A percentile compares a stretch with the other conserved stretches of the same genome.
Evolutionary conservation across 2,329 filamentous ascomycete genomes (phyloP).

Genomic region (Neobulgaria alba): DNA sequence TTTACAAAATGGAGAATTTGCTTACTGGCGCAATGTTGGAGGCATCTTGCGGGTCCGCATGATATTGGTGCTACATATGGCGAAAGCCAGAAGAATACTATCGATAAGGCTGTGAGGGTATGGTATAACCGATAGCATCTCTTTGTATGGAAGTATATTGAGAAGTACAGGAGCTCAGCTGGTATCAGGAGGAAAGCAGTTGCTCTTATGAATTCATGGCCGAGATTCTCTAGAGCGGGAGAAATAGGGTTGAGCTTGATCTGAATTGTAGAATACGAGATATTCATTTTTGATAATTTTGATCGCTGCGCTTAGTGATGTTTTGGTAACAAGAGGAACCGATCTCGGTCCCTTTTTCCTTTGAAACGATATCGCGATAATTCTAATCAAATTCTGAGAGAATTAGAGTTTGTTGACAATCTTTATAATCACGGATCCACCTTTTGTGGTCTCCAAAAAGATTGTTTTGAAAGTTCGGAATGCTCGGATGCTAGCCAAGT

Average conservation of each 20-base stretch:
- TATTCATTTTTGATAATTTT: constrained; percentile 19
- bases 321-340: no score
- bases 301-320: no score
- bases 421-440: no score
- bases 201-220: constrained; percentile 23
- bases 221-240: constrained; percentile 18
- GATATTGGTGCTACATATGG: constrained; percentile 26
- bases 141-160: constrained; percentile 27
- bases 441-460: no score
- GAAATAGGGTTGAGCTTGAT: constrained; percentile 12
- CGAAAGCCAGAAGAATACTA: constrained; percentile 22
- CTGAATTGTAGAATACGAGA: constrained; percentile 14
- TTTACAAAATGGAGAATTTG: background rate
- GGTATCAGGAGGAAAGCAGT: constrained; percentile 24
- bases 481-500: no score
- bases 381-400: no score
- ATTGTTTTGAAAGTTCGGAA: no score
- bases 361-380: no score
- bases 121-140: constrained; percentile 18
- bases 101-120: constrained; percentile 17
- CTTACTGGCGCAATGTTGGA: constrained; percentile 31
- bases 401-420: no score
- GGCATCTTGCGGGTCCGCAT: constrained; percentile 26
- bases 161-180: constrained; percentile 25
- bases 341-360: no score